A percentile compares a stretch with the other conserved stretches of the same genome.
These are phyloP conservation scores for Phialophora tarda DNA, from an alignment of 2,329 filamentous ascomycete genomes.

Conservation along the genomic window DNA sequence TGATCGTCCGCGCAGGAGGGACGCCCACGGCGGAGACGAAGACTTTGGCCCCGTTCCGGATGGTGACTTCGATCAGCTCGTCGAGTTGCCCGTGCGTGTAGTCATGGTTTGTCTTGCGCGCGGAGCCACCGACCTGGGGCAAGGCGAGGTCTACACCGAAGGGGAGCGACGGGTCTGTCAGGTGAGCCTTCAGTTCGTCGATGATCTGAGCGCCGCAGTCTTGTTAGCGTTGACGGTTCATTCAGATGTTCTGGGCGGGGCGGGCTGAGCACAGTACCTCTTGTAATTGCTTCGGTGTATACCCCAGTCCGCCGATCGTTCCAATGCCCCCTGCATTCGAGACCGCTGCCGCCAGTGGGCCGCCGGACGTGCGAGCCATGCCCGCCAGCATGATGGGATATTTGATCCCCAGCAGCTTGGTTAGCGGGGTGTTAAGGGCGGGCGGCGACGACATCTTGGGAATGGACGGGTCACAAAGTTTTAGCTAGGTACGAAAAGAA, in stretches of 20 bases:
- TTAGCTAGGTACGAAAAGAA: not conserved
- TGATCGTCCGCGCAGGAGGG: constrained; percentile 74
- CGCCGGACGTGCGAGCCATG: constrained; percentile 86
- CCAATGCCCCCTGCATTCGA: constrained; percentile 85
- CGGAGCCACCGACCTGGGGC: constrained; percentile 81
- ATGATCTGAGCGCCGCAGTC: constrained; percentile 74
- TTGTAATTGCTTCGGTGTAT: constrained; percentile 76
- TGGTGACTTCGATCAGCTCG: constrained; percentile 83
- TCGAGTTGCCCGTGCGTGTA: constrained; percentile 90
- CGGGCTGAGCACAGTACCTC: constrained; percentile 37
- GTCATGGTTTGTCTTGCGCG: constrained; percentile 91
- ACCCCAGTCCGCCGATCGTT: constrained; percentile 67
- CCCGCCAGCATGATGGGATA: constrained; percentile 92
- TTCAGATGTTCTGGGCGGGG: not conserved
- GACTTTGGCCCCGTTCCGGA: constrained; percentile 79
- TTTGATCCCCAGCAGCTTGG: constrained; percentile 76
- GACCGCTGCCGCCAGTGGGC: constrained; percentile 79
- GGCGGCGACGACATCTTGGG: constrained; percentile 39
- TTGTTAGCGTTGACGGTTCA: not conserved
- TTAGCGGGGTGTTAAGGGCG: constrained; percentile 76
- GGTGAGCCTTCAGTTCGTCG: constrained; percentile 79
- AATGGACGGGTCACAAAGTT: not conserved
- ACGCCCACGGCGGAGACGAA: constrained; percentile 91
- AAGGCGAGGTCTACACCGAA: constrained; percentile 93
- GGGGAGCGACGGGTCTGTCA: constrained; percentile 70